phyloP scores from a whole-genome alignment of 1,284 basidiomycete species.

The Rugosomyces carneus region DNA sequence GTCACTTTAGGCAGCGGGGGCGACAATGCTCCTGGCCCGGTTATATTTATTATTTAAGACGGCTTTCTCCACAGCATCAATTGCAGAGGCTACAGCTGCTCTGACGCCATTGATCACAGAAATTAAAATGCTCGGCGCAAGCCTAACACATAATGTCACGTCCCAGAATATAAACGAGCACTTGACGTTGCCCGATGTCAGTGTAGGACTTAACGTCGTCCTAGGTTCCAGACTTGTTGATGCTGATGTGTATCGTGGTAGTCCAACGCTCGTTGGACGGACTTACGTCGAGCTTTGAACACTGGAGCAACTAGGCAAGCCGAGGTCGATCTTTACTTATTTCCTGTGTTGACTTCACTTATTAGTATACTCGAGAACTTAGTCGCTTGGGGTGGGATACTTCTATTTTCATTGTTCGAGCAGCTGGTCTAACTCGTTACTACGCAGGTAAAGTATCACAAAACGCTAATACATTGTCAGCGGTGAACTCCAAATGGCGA shows the following conservation, averaged over 20 bases:
- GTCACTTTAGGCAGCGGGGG: too few species aligned
- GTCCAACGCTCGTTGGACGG: slow-evolving; percentile 17
- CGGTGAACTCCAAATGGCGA: slow-evolving; percentile 28
- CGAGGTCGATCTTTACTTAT: too few species aligned
- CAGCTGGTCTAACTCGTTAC: background rate
- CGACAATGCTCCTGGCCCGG: background rate
- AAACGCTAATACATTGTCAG: slow-evolving; percentile 23
- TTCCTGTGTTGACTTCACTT: background rate
- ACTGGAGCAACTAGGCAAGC: slow-evolving; percentile 13
- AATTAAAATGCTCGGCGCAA: background rate
- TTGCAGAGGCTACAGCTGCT: slow-evolving; percentile 4
- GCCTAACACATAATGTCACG: background rate
- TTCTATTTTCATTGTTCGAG: too few species aligned
- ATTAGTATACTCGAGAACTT: slow-evolving; percentile 17
- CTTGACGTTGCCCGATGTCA: slow-evolving; percentile 12
- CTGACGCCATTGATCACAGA: slow-evolving; percentile 13
- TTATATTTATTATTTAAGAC: slow-evolving; percentile 2
- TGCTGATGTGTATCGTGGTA: slow-evolving; percentile 11
- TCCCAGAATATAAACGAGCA: slow-evolving; percentile 12
- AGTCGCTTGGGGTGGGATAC: slow-evolving; percentile 22
- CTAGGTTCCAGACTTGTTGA: slow-evolving; percentile 17
- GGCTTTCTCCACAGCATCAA: slow-evolving; percentile 11
- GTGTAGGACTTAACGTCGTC: slow-evolving; percentile 10
- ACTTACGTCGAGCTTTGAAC: slow-evolving; percentile 23
- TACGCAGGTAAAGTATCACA: slow-evolving; percentile 23